These are phyloP conservation scores for Sergeia podlipaevii DNA, from an alignment of 208 protist species.

Conservation along the genomic window DNA sequence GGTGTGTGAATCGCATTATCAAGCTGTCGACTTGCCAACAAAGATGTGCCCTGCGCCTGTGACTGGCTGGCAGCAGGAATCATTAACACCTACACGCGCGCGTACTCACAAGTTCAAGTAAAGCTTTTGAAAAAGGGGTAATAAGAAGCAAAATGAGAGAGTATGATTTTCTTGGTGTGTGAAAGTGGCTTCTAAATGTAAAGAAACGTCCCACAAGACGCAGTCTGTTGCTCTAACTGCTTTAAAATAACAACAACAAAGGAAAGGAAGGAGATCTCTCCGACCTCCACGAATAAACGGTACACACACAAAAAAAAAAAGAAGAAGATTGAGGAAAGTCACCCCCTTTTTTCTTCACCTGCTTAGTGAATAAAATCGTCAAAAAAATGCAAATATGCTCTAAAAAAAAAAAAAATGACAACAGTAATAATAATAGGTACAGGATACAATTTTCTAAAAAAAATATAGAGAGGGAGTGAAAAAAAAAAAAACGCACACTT, in stretches of 20 bases:
- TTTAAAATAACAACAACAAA: constrained; percentile 16
- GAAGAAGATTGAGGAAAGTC: not conserved
- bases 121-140: too few relatives aligned
- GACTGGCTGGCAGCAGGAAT: not conserved
- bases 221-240: too few relatives aligned
- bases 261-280: not conserved
- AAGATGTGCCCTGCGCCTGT: too few relatives aligned
- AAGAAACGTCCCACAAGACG: too few relatives aligned
- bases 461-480: not conserved
- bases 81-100: not conserved
- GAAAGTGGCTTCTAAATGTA: too few relatives aligned
- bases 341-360: constrained; percentile 4
- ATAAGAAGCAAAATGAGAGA: too few relatives aligned
- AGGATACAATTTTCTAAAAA: constrained; percentile 3
- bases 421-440: constrained; percentile 3
- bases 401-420: constrained; percentile 11
- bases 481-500: constrained; percentile 14
- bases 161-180: too few relatives aligned
- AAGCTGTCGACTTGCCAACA: too few relatives aligned
- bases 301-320: not conserved
- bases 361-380: constrained; percentile 3
- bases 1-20: too few relatives aligned
- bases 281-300: constrained; percentile 3
- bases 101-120: not conserved
- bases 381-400: not conserved